phyloP scores from a whole-genome alignment of 2,329 filamentous ascomycete species.

The Aspergillus calidoustus region DNA sequence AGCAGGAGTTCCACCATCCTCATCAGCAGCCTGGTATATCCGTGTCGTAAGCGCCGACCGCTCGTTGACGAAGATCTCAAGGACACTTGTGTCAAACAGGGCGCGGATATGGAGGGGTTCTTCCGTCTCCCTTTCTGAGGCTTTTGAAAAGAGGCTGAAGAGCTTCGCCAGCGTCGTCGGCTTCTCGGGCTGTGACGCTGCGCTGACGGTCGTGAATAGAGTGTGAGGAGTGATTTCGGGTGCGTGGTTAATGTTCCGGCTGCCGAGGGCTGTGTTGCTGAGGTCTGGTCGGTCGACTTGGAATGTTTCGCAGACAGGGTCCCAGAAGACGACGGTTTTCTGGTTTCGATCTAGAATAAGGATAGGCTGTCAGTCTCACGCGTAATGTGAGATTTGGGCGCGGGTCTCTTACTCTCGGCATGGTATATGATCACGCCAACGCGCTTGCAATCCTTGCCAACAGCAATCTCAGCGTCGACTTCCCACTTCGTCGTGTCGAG shows the following conservation, averaged over 20 bases:
- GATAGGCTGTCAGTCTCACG: slow-evolving; percentile 30
- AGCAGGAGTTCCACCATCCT: slow-evolving; percentile 15
- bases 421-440: slow-evolving; percentile 40
- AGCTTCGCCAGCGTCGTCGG: background rate
- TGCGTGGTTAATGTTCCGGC: slow-evolving; percentile 42
- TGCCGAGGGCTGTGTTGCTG: slow-evolving; percentile 19
- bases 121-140: slow-evolving; percentile 22
- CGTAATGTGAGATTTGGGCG: background rate
- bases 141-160: background rate
- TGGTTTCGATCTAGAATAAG: background rate
- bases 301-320: slow-evolving; percentile 45
- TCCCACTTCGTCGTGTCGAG: slow-evolving; percentile 32
- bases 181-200: background rate
- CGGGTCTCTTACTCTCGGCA: slow-evolving; percentile 18
- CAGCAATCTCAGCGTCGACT: slow-evolving; percentile 31
- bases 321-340: slow-evolving; percentile 47
- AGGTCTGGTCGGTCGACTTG: slow-evolving; percentile 40
- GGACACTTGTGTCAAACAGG: slow-evolving; percentile 48
- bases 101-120: slow-evolving; percentile 48
- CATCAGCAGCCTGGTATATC: slow-evolving; percentile 33
- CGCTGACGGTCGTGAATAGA: slow-evolving; percentile 44
- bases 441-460: slow-evolving; percentile 29
- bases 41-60: slow-evolving; percentile 49
- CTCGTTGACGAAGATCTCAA: slow-evolving; percentile 54
- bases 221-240: slow-evolving; percentile 51